Evolutionary conservation across 2,329 filamentous ascomycete species (phyloP), one percentile per base, ranked within the genome.

Genomic region (Aspergillus texensis): DNA sequence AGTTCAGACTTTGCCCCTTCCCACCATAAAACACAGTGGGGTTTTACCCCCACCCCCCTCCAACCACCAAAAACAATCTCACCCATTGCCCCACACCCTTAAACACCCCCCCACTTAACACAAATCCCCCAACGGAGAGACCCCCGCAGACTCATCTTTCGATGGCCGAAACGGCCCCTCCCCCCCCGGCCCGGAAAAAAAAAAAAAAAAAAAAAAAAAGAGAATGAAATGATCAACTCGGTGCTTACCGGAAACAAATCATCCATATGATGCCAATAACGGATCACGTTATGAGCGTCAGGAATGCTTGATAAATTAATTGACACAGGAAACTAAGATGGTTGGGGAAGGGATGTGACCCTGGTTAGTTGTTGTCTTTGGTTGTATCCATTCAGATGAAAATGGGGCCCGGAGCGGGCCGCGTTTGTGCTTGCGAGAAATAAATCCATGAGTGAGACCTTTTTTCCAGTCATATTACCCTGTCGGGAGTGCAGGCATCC

Each of bases 331-430:
- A 39, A 21, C 32, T 39, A 55, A 39, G 32, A 55, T 55, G 32
- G 32, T 55, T 39, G 52, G 34, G 52, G 52, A 36, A 55, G 24
- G 10, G 52, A 55, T 55, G 52, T 19, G 11, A 16, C 52, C 34
- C 28, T 30, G 12, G 12, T 55, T 11, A 9, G 39, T 16, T 53
- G 2, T 53, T 34, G 26, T 34, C 24, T 26, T 24, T 21, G 21
- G n/a, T 19, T 26, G 21, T 55, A 21, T 39, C 21, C 52, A 55
- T 36, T 36, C 24, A 36, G 21, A 55, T 24, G 52, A 36, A 24
- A 2, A 55, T 55, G 52, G 52, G 52, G 52, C 52, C 52, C 52
- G 52, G 52, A 39, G 52, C 52, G 52, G 52, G 52, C 52, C 52
- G 52, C 52, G 32, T 39, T 41, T 55, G 52, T 55, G n/a, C 30